Base-by-base conservation (phyloP, 2,329 filamentous ascomycete species). In the Xylaria sp. region DNA sequence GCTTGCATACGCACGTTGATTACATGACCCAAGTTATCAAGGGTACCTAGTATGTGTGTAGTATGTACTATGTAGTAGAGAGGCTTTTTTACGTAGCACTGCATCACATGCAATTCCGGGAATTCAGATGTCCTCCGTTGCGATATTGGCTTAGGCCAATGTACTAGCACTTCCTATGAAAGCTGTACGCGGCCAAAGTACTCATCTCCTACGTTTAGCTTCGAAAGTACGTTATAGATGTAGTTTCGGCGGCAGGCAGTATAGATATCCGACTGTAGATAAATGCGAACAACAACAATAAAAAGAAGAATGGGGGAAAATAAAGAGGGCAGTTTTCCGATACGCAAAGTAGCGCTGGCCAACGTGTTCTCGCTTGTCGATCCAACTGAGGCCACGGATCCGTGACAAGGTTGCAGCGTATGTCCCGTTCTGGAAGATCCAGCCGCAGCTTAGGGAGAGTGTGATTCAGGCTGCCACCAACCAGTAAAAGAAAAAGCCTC, bases 71-170 rank as follows among this genome's bases (percentile, higher is more conserved):
- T 5, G 28, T 4, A 28, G 23, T 8, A 52, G 25, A 28, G 23
- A 28, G 23, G 23, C n/a, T 57, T 41, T 41, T 55, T 36, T 55
- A 33, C 8, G 28, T 62, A 23, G 46, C 52, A 52, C 48, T 36
- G n/a, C 39, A 54, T 55, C 49, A 62, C 48, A 62, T 62, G 49
- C 36, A 54, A 54, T 62, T 41, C 57, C 31, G 31, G 46, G 20
- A n/a, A 23, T 33, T 39, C n/a, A n/a, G 59, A 39, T 41, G 28
- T 36, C 28, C 25, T 52, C 46, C 59, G 33, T 33, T 51, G 48
- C 48, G 48, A 23, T 31, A 61, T 62, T 41, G 20, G 33, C n/a
- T 33, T 62, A 28, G 46, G 41, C 48, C 2, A 43, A 36, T n/a
- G n/a, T 33, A 59, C 41, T 20, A n/a, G 8, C 10, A 43, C 39